These are phyloP conservation scores for Phytophthora litchii DNA, from an alignment of 352 stramenopile genomes.

Conservation along the genomic window DNA sequence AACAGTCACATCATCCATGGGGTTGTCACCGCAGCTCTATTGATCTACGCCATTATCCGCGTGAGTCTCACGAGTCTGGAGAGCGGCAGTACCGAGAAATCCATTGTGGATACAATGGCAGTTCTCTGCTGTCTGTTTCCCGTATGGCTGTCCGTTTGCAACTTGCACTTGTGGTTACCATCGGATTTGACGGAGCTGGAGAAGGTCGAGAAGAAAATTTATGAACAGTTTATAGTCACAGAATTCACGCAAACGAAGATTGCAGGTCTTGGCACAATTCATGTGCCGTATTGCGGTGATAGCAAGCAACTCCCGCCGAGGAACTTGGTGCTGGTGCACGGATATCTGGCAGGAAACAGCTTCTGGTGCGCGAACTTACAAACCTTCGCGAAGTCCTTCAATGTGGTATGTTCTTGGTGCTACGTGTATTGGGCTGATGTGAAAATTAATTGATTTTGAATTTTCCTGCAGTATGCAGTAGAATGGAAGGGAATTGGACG, in stretches of 20 bases:
- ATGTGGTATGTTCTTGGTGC: constrained; percentile 54
- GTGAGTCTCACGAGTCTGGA: constrained; percentile 46
- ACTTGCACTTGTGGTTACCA: constrained; percentile 59
- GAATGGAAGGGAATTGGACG: constrained; percentile 85
- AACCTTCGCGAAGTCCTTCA: constrained; percentile 77
- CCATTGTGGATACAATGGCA: constrained; percentile 43
- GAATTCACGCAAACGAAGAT: constrained; percentile 63
- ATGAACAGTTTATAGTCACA: constrained; percentile 65
- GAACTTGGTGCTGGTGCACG: constrained; percentile 77
- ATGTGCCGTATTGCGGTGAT: constrained; percentile 79
- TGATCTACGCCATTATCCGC: constrained; percentile 59
- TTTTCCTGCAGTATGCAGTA: constrained; percentile 64
- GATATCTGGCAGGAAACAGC: constrained; percentile 76
- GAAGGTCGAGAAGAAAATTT: constrained; percentile 68
- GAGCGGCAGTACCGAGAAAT: constrained; percentile 37
- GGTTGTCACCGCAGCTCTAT: constrained; percentile 34
- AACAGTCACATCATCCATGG: constrained; percentile 32
- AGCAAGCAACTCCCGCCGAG: constrained; percentile 49
- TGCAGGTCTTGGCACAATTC: constrained; percentile 70
- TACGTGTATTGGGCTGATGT: background rate
- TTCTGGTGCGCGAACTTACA: constrained; percentile 83
- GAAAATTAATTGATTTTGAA: background rate
- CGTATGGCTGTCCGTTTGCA: constrained; percentile 56
- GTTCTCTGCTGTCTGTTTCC: constrained; percentile 55
- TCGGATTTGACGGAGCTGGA: constrained; percentile 57